phyloP scores from a whole-genome alignment of 2,329 filamentous ascomycete species.

The Claviceps sp. region DNA sequence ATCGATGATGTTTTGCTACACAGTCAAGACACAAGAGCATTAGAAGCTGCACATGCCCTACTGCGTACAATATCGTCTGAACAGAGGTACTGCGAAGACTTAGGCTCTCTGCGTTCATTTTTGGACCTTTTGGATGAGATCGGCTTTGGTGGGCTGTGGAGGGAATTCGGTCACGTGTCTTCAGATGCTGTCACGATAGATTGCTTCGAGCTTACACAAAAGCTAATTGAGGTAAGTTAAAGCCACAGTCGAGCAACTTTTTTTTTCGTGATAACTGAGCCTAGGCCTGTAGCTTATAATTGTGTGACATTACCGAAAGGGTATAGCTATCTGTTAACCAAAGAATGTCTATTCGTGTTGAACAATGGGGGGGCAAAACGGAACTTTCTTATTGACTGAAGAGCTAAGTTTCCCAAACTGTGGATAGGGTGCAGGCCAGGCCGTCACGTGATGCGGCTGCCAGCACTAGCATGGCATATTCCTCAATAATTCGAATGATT shows the following conservation, averaged over 20 bases:
- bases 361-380: no score
- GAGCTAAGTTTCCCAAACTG: no score
- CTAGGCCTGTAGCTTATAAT: constrained; percentile 5
- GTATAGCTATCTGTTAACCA: no score
- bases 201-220: constrained; percentile 42
- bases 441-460: no score
- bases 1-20: constrained; percentile 50
- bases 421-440: no score
- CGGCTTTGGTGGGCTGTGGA: constrained; percentile 52
- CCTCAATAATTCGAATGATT: no score
- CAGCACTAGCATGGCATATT: no score
- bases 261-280: background rate
- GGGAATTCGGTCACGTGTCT: constrained; percentile 37
- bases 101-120: constrained; percentile 34
- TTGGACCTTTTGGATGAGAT: constrained; percentile 42
- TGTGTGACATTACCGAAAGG: background rate
- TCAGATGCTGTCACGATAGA: constrained; percentile 35
- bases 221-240: constrained; percentile 43
- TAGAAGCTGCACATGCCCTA: constrained; percentile 47
- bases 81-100: constrained; percentile 32
- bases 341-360: no score
- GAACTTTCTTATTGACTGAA: no score
- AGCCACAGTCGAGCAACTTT: background rate
- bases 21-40: constrained; percentile 45
- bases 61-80: constrained; percentile 45